Evolutionary conservation across 768 basidiomycete genomes (phyloP).

Genomic region (Zangia roseola): DNA sequence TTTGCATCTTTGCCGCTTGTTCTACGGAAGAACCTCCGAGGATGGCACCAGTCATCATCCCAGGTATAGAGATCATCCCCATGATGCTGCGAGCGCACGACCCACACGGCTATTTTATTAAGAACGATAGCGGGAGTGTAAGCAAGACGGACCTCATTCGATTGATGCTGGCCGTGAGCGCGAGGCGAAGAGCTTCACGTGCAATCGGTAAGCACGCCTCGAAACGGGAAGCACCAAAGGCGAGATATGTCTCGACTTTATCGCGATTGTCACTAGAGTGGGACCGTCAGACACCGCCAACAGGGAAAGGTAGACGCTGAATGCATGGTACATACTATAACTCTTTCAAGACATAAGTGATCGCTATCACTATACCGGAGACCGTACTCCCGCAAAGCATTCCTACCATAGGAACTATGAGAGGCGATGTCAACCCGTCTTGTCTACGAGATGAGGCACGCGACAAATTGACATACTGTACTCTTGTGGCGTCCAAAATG

Average conservation of each 20-base stretch:
- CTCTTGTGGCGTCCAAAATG: slow-evolving; percentile 84
- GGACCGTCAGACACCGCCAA: not conserved
- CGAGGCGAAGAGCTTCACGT: slow-evolving; percentile 73
- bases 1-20: slow-evolving; percentile 83
- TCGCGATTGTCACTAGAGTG: slow-evolving; percentile 72
- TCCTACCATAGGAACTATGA: slow-evolving; percentile 73
- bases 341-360: slow-evolving; percentile 70
- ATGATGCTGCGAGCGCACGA: slow-evolving; percentile 47
- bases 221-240: slow-evolving; percentile 80
- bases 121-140: not conserved
- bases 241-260: slow-evolving; percentile 82
- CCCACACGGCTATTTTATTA: too few species aligned
- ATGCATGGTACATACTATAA: slow-evolving; percentile 51
- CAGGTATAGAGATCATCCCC: slow-evolving; percentile 75
- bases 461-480: slow-evolving; percentile 52
- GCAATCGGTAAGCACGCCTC: slow-evolving; percentile 84
- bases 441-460: not conserved
- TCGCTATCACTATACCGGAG: slow-evolving; percentile 68
- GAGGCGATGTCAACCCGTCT: not conserved
- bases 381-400: slow-evolving; percentile 86
- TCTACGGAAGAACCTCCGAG: slow-evolving; percentile 82
- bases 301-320: not conserved
- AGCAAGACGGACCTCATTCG: slow-evolving; percentile 67
- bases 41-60: slow-evolving; percentile 93
- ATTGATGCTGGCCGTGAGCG: slow-evolving; percentile 79